Conservation (phyloP, 495 filamentous ascomycete genomes). For the Penicillium ochrochloron region DNA sequence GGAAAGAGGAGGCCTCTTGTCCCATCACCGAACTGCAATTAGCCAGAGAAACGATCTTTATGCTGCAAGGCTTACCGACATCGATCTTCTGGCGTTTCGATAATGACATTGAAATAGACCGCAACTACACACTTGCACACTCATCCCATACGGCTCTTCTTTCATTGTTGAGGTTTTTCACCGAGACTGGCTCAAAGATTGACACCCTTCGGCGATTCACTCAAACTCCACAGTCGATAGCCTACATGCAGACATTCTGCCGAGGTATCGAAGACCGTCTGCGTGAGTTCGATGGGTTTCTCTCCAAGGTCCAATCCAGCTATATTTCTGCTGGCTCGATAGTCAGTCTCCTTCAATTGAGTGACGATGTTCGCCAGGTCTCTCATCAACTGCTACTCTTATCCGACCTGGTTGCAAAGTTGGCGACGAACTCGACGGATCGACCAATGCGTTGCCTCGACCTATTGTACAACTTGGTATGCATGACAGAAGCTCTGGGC, state of each 20-base stretch:
- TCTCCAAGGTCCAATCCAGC: slow-evolving; percentile 50
- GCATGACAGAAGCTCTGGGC: slow-evolving; percentile 69
- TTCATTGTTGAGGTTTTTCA: slow-evolving; percentile 48
- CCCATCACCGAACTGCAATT: slow-evolving; percentile 72
- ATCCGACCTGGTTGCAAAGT: slow-evolving; percentile 45
- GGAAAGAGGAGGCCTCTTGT: slow-evolving; percentile 44
- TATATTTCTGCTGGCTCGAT: slow-evolving; percentile 43
- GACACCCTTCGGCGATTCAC: slow-evolving; percentile 53
- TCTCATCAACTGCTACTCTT: slow-evolving; percentile 61
- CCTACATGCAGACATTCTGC: slow-evolving; percentile 62
- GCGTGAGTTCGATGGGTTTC: slow-evolving; percentile 42
- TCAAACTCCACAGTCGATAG: slow-evolving; percentile 38
- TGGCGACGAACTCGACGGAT: slow-evolving; percentile 30
- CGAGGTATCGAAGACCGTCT: slow-evolving; percentile 51
- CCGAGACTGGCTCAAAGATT: slow-evolving; percentile 51
- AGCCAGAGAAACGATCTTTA: slow-evolving; percentile 79
- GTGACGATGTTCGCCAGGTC: slow-evolving; percentile 59
- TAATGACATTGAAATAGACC: slow-evolving; percentile 42
- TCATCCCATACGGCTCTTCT: slow-evolving; percentile 42
- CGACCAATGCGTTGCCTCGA: slow-evolving; percentile 69
- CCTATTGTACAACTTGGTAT: slow-evolving; percentile 69
- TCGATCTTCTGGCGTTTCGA: slow-evolving; percentile 63
- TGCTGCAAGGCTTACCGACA: slow-evolving; percentile 81
- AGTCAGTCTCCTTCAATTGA: slow-evolving; percentile 63
- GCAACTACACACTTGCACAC: slow-evolving; percentile 45